A percentile compares a stretch with the other conserved stretches of the same genome.
phyloP scores from a whole-genome alignment of 148 eudicot species.

The Chenopodium quinoa region DNA sequence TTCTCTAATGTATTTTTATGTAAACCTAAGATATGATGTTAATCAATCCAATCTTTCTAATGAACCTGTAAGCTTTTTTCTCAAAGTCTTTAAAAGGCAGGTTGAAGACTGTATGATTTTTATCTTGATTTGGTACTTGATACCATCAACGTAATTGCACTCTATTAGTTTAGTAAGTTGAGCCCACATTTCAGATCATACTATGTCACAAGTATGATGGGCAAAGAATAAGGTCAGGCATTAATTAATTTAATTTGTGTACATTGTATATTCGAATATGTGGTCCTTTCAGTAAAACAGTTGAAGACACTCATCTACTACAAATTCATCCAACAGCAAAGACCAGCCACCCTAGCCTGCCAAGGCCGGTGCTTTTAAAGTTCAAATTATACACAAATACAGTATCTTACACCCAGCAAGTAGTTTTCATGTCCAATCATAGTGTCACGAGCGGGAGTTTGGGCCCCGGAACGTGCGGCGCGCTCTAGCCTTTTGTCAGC shows the following conservation, averaged over 20 bases:
- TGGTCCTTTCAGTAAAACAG: background rate
- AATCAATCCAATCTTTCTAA: background rate
- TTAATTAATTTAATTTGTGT: too few relatives aligned
- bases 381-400: background rate
- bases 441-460: too few relatives aligned
- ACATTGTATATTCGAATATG: background rate
- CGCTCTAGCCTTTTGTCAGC: too few relatives aligned
- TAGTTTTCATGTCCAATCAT: background rate
- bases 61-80: background rate
- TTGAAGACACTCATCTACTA: background rate
- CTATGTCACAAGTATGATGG: background rate
- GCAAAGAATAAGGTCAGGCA: background rate
- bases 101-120: background rate
- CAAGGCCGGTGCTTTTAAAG: background rate
- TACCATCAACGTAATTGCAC: background rate
- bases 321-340: background rate
- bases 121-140: background rate
- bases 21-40: background rate
- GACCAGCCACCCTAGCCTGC: slow-evolving; percentile 1
- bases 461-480: too few relatives aligned
- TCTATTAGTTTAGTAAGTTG: background rate
- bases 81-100: background rate
- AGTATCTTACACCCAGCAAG: background rate
- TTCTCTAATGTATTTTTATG: background rate
- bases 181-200: background rate